Base-by-base conservation (phyloP, 257 asterid species). In the Solanum medicagineum region DNA sequence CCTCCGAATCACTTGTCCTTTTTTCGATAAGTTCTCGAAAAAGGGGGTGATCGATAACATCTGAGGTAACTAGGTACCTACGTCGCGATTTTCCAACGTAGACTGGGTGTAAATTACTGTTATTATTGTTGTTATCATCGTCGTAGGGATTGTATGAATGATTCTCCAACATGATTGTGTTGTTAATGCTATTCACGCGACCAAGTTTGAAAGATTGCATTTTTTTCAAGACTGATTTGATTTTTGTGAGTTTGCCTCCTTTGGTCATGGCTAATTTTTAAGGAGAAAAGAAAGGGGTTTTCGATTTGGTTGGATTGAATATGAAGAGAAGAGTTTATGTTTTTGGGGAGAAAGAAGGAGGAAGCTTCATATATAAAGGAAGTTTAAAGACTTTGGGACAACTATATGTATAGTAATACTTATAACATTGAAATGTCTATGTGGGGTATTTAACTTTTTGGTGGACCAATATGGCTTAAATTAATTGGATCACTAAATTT, bases 41-140 rank as follows among this genome's bases (percentile, higher is more conserved):
- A 62, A 94, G 90, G 10, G 95, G 98, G 55, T 94, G 92, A 14
- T 92, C 93, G 89, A 90, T 83, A 81, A 94, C 94, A 77, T 91
- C 91, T 62, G 95, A 83, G 84, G 93, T 81, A 74, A 94, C 88
- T 84, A 92, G 92, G 84, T 94, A 94, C 24, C 93, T 90, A 80
- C 98, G 92, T 42, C 95, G 88, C 0, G 98, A 94, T 80, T 93
- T 94, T 0, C 98, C 98, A 68, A 94, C 98, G 90, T 89, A 94
- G 86, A 94, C 98, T 0, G 94, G 87, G 87, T 90, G 98, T 82
- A 93, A 90, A 73, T 89, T 91, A 74, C 77, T 53, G 71, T 56
- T 42, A 22, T 60, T 81, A 26, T 80, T 55, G 84, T 81, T 32
- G 26, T 81, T 81, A 2, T 59, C 12, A 4, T 66, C 45, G 3